Conservation (phyloP, 2,329 filamentous ascomycete species). For the Diaporthe ilicicola region DNA sequence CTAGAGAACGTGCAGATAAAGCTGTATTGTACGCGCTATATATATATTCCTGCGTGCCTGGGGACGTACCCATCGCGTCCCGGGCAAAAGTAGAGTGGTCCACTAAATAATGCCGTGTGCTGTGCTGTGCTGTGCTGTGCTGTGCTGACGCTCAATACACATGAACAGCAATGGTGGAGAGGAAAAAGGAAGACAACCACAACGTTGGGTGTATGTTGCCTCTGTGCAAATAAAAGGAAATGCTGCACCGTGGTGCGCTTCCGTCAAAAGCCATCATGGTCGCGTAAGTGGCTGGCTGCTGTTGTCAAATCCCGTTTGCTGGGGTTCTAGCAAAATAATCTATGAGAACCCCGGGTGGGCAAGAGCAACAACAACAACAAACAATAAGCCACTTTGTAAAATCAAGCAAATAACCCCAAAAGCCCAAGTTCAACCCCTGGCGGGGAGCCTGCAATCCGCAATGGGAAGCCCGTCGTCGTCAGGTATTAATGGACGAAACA, state of each 20-base stretch:
- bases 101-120: neutral
- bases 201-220: neutral
- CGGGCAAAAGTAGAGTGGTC: neutral
- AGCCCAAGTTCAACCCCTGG: neutral
- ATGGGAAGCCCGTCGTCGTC: neutral
- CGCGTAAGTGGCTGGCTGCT: neutral
- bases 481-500: slow-evolving; percentile 13
- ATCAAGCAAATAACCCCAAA: neutral
- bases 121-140: neutral
- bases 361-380: neutral
- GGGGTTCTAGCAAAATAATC: neutral
- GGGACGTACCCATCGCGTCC: neutral
- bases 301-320: slow-evolving; percentile 12
- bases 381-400: neutral
- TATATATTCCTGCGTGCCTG: neutral
- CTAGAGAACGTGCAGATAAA: neutral
- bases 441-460: neutral
- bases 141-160: neutral
- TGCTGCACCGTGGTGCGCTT: neutral
- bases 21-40: neutral
- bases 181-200: neutral
- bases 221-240: neutral
- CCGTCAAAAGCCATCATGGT: slow-evolving; percentile 12
- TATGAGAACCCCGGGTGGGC: neutral
- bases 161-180: neutral